Evolutionary conservation across 2,329 filamentous ascomycete genomes (phyloP), one percentile per base, ranked within the genome.

Genomic region (Xylaria polymorpha): DNA sequence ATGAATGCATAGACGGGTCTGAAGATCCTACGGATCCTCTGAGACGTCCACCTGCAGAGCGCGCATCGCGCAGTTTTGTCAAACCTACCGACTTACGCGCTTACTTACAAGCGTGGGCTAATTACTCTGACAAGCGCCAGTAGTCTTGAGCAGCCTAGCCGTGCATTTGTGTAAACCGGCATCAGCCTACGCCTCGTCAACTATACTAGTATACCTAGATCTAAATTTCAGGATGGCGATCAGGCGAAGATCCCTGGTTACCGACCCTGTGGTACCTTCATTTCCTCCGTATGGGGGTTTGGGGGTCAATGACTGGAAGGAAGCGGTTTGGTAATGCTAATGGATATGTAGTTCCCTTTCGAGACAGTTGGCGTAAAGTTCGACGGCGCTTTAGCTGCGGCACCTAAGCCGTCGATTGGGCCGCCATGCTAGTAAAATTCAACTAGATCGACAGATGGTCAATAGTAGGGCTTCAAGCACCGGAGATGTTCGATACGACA

Each of bases 181-280:
- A 66, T 60, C 62, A 69, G 66, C 58, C 61, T 15, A 20, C 61
- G 62, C 46, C 56, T 67, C 22, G 41, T 48, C 22, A 43, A 64
- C 29, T 44, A 29, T 29, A 29, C 25, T 29, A 29, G 25, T 29
- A 29, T 29, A n/a, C n/a, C n/a, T n/a, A 18, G 60, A 60, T 35
- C 53, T 61, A 25, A 67, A 67, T 48, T 55, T 60, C 58, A 43
- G 60, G 53, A 58, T 67, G 67, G 25, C 51, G 66, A 69, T 66
- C 57, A 66, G 51, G 60, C 53, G 43, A 60, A 18, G 35, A 58
- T 60, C 56, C 60, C 63, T 60, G 48, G 63, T 65, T 71, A 64
- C 69, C 67, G 64, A 71, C 67, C 44, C 61, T 56, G 32, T 61
- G 69, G 69, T 41, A 70, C 64, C 57, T 44, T 69, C 60, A 61